A percentile compares a stretch with the other conserved stretches of the same genome.
phyloP scores from a whole-genome alignment of 2,329 filamentous ascomycete genomes.

The Sordariomycetes sp. region DNA sequence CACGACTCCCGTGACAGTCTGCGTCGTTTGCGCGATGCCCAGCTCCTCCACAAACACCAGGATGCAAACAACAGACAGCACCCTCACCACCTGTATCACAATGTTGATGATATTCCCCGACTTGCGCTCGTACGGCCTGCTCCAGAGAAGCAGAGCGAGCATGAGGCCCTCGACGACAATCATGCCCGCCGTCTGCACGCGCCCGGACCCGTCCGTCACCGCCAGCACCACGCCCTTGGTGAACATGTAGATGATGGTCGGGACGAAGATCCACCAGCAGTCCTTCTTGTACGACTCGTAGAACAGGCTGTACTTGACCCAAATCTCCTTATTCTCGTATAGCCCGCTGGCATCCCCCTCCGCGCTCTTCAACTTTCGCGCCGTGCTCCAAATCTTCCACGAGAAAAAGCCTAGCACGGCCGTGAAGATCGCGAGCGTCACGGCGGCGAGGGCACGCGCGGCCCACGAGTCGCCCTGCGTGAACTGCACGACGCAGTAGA shows the following conservation, averaged over 20 bases:
- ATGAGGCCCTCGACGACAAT: constrained; percentile 71
- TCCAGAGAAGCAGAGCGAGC: constrained; percentile 69
- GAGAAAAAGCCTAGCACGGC: constrained; percentile 69
- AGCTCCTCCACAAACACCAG: constrained; percentile 90
- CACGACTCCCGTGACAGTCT: constrained; percentile 87
- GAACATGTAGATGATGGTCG: constrained; percentile 80
- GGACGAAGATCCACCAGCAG: constrained; percentile 97
- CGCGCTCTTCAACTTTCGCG: constrained; percentile 55
- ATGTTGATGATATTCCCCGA: constrained; percentile 91
- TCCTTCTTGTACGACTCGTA: constrained; percentile 91
- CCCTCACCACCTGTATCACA: constrained; percentile 75
- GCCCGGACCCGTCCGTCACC: constrained; percentile 70
- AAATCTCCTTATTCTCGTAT: constrained; percentile 80
- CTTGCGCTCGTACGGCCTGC: constrained; percentile 72
- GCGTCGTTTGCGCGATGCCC: constrained; percentile 77
- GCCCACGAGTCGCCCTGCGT: constrained; percentile 89
- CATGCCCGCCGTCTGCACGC: constrained; percentile 68
- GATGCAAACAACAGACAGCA: constrained; percentile 79
- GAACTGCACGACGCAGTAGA: constrained; percentile 96
- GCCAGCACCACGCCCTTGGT: constrained; percentile 79
- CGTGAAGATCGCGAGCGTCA: constrained; percentile 74
- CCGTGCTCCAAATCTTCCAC: constrained; percentile 69
- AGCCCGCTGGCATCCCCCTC: constrained; percentile 63
- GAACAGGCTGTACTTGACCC: constrained; percentile 94
- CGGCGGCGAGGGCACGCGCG: constrained; percentile 67